A percentile compares a stretch with the other conserved stretches of the same genome.
phyloP scores from a whole-genome alignment of 805 yeast species.

The Lachancea dasiensis region DNA sequence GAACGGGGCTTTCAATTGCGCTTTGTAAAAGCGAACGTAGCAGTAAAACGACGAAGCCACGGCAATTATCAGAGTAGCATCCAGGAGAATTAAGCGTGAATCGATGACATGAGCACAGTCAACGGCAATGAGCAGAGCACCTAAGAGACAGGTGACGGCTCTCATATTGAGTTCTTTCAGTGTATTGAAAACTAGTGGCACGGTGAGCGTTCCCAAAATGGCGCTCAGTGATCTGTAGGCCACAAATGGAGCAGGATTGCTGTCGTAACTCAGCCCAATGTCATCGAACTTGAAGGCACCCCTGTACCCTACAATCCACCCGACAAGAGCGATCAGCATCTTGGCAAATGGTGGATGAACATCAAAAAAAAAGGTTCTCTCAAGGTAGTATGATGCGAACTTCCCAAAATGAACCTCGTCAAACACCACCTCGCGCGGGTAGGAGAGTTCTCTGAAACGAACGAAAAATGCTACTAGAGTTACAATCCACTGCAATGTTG shows the following conservation, averaged over 20 bases:
- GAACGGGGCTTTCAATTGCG: slow-evolving; percentile 61
- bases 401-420: slow-evolving; percentile 88
- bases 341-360: slow-evolving; percentile 98
- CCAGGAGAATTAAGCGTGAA: slow-evolving; percentile 84
- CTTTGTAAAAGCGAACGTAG: slow-evolving; percentile 71
- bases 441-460: slow-evolving; percentile 56
- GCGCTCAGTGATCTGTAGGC: slow-evolving; percentile 79
- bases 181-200: slow-evolving; percentile 78
- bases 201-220: slow-evolving; percentile 70
- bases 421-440: slow-evolving; percentile 72
- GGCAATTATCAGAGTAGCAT: slow-evolving; percentile 79
- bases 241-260: slow-evolving; percentile 78
- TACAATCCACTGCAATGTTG: slow-evolving; percentile 49
- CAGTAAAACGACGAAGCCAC: slow-evolving; percentile 76
- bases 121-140: slow-evolving; percentile 67
- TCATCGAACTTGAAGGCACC: slow-evolving; percentile 90
- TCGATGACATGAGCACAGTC: slow-evolving; percentile 90
- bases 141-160: slow-evolving; percentile 71
- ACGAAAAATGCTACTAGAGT: slow-evolving; percentile 62
- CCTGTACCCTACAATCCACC: slow-evolving; percentile 81
- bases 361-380: slow-evolving; percentile 90
- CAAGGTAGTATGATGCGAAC: slow-evolving; percentile 77
- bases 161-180: slow-evolving; percentile 81
- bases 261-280: slow-evolving; percentile 76
- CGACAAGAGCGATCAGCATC: slow-evolving; percentile 82